Evolutionary conservation across 768 basidiomycete species (phyloP), one percentile per base, ranked within the genome.

Genomic region (Lactarius akahatsu): DNA sequence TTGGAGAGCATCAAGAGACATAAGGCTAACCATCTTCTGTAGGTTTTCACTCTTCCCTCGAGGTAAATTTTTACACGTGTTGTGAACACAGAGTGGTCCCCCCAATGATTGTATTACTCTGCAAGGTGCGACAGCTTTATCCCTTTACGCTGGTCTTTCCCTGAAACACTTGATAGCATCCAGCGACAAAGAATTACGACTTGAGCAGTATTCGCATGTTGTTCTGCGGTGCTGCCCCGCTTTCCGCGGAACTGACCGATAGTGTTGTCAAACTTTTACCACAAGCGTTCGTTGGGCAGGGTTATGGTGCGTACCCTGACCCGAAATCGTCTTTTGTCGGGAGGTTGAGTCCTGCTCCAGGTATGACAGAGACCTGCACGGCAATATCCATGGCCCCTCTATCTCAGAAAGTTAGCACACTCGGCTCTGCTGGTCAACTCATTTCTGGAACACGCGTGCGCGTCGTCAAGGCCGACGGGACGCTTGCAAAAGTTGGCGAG

Each of bases 291-390:
- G 81, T 89, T 45, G 86, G 86, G 4, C 87, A 89, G 73, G 83
- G 81, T 9, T 87, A 86, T 62, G 87, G 86, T 83, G 62, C 32
- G 75, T 65, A 4, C 43, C 23, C 45, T 26, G 8, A 7, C 28
- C 13, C 2, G 13, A 43, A 26, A 56, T 59, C 6, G 5, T 36
- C 2, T 45, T 40, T 38, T 26, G 23, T 6, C 23, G 5, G 50
- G 41, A 40, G 3, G 23, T 43, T 41, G 2, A 64, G 6, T 18
- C n/a, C 9, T 50, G 43, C 10, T 30, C 43, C 18, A 90, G 89
- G 90, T 16, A 83, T 88, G 85, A 91, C 90, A 0, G 90, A 91
- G 73, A 82, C 85, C 0, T 79, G 79, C 60, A 86, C 86, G 0
- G 79, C 82, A 2, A 77, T 82, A 13, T 73, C 79, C 23, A 81